Conservation (phyloP, 2,329 filamentous ascomycete species). For the Sordariomycetes sp. region DNA sequence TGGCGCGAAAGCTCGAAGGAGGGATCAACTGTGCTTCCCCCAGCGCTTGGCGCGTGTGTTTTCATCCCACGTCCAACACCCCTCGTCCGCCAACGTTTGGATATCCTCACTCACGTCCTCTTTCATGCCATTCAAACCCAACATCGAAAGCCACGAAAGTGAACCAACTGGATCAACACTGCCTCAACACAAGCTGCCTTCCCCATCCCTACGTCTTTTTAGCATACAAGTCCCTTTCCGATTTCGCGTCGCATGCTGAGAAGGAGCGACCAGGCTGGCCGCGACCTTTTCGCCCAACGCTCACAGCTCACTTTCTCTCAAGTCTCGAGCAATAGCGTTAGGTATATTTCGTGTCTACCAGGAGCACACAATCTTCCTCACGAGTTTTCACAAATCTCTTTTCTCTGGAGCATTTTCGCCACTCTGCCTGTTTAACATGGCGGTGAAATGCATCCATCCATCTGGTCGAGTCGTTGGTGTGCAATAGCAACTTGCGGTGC, state of each 20-base stretch:
- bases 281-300: not conserved
- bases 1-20: too few species aligned
- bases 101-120: too few species aligned
- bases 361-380: not conserved
- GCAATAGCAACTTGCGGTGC: not conserved
- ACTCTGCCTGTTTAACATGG: not conserved
- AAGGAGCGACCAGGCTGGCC: not conserved
- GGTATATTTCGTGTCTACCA: not conserved
- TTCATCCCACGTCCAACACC: too few species aligned
- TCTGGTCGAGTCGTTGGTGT: not conserved
- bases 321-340: not conserved
- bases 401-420: not conserved
- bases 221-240: not conserved
- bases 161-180: too few species aligned
- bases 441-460: not conserved
- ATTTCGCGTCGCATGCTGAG: not conserved
- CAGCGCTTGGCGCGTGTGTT: too few species aligned
- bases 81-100: too few species aligned
- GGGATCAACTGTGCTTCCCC: too few species aligned
- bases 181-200: too few species aligned
- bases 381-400: not conserved
- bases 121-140: too few species aligned
- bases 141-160: too few species aligned
- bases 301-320: not conserved
- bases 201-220: not conserved